Conservation (phyloP, 1,139 yeast species). For the Groenewaldozyma sp. region DNA sequence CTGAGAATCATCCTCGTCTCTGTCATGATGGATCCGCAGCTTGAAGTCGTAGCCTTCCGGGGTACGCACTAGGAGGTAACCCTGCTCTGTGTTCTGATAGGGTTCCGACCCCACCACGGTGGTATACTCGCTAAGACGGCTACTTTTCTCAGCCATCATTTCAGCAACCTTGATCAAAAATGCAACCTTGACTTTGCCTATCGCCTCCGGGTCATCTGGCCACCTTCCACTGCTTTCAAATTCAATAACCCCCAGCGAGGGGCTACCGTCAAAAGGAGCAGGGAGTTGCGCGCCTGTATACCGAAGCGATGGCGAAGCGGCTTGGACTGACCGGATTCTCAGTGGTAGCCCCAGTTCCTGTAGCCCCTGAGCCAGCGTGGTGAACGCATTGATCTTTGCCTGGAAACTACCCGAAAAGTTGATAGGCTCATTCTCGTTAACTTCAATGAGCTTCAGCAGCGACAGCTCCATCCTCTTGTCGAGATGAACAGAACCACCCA, state of each 20-base stretch:
- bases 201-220: constrained; percentile 85
- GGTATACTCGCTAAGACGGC: constrained; percentile 38
- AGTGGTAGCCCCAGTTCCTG: constrained; percentile 58
- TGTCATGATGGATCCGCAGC: constrained; percentile 64
- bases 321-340: constrained; percentile 57
- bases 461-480: constrained; percentile 7
- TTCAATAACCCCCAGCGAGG: constrained; percentile 72
- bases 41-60: constrained; percentile 86
- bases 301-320: constrained; percentile 61
- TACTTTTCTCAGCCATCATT: constrained; percentile 34
- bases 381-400: constrained; percentile 54
- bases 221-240: constrained; percentile 86
- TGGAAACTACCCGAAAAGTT: constrained; percentile 46
- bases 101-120: constrained; percentile 63
- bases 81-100: constrained; percentile 32
- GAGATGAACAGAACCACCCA: constrained; percentile 26
- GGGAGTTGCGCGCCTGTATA: constrained; percentile 70
- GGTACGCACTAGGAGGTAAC: constrained; percentile 56
- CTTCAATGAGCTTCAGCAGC: constrained; percentile 38
- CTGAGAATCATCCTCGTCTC: constrained; percentile 47
- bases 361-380: constrained; percentile 48
- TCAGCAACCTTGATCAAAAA: constrained; percentile 69
- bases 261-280: constrained; percentile 73
- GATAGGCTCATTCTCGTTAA: constrained; percentile 31
- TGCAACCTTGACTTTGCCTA: constrained; percentile 87